phyloP scores from a whole-genome alignment of 2,329 filamentous ascomycete species.

The Sarocladium brachiariae region DNA sequence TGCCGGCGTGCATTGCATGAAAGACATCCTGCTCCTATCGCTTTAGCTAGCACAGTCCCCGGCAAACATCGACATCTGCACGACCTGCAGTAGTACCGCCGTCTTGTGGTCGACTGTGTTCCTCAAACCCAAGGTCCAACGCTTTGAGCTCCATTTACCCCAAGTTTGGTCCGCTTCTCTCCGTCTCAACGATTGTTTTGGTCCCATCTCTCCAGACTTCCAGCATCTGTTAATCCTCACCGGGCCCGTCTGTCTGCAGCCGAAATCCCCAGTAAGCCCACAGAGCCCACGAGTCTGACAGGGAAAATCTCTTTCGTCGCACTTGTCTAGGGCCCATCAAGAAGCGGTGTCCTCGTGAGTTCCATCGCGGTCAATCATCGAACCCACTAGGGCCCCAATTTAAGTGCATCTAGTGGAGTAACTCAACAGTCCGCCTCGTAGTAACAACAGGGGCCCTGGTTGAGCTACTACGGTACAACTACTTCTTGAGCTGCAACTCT shows the following conservation, averaged over 20 bases:
- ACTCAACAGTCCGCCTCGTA: constrained; percentile 1
- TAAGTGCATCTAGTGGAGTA: not conserved
- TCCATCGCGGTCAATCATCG: constrained; percentile 4
- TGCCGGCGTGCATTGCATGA: constrained; percentile 1
- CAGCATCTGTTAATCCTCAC: not conserved
- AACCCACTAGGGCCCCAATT: constrained; percentile 5
- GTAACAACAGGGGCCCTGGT: constrained; percentile 2
- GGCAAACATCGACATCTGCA: not conserved
- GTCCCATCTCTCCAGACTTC: not conserved
- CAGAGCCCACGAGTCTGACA: not conserved
- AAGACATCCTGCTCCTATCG: constrained; percentile 1
- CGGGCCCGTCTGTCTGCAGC: not conserved
- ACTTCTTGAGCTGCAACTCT: constrained; percentile 6
- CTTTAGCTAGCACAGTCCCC: not conserved
- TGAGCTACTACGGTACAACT: not conserved
- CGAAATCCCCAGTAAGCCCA: not conserved
- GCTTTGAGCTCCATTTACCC: not conserved
- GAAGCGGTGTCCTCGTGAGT: not conserved
- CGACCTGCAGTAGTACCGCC: not conserved
- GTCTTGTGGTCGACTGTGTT: not conserved
- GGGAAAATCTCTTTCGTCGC: constrained; percentile 3
- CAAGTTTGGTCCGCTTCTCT: not conserved
- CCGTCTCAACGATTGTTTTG: not conserved
- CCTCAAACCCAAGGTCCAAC: not conserved
- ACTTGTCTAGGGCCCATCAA: not conserved